Percentiles rank a stretch among this genome's conserved stretches.
Evolutionary conservation across 2,329 filamentous ascomycete species (phyloP).

Genomic region (Colletotrichum caudatum): DNA sequence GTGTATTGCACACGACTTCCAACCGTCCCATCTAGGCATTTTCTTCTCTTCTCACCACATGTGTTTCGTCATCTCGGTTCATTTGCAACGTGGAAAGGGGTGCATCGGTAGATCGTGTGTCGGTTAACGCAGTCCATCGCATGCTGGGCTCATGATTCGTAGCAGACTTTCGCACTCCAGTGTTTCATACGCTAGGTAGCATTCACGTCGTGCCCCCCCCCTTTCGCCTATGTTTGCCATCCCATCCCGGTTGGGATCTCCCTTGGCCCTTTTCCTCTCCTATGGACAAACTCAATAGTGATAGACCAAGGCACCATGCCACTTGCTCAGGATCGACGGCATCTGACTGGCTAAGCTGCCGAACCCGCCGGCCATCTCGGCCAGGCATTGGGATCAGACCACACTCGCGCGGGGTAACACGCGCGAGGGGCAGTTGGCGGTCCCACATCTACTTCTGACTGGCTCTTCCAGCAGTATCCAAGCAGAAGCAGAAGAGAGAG

Average conservation of each 20-base stretch:
- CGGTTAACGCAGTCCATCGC: constrained; percentile 5
- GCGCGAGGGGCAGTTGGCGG: constrained; percentile 20
- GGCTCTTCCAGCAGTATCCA: neutral
- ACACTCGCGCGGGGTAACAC: constrained; percentile 35
- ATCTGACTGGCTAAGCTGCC: constrained; percentile 30
- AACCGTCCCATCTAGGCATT: neutral
- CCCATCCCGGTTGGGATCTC: constrained; percentile 2
- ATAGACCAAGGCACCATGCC: constrained; percentile 1
- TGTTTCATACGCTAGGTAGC: constrained; percentile 4
- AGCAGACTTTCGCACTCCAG: constrained; percentile 9
- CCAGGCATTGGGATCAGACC: constrained; percentile 30
- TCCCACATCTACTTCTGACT: neutral
- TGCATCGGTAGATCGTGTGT: constrained; percentile 11
- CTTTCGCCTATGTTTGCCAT: neutral
- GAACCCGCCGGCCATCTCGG: constrained; percentile 23
- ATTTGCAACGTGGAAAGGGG: neutral
- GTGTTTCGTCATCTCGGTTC: neutral
- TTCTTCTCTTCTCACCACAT: neutral
- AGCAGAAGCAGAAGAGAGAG: neutral
- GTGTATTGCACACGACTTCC: neutral
- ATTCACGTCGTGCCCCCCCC: neutral
- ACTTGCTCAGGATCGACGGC: constrained; percentile 29
- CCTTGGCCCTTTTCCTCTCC: neutral
- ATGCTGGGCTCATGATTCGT: constrained; percentile 36
- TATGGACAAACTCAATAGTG: constrained; percentile 9